Percentiles rank a stretch among this genome's conserved stretches.
Conservation (phyloP, 345 rosid genomes). For the Pugionium dolabratum region DNA sequence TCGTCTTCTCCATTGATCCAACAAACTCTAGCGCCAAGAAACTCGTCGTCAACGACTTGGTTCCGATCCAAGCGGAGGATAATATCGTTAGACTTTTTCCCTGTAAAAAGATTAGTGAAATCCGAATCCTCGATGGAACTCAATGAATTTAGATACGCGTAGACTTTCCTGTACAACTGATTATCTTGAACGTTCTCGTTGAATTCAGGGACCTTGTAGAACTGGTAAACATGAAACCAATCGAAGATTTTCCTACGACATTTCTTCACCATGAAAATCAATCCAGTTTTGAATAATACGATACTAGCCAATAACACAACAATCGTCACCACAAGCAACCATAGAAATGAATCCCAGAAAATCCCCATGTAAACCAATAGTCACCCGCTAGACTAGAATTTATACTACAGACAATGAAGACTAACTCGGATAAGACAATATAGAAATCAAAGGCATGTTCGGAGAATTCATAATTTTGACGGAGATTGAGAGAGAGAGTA, state of each 20-base stretch:
- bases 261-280: constrained; percentile 53
- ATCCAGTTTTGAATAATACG: constrained; percentile 58
- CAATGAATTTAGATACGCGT: constrained; percentile 60
- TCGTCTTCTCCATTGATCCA: constrained; percentile 60
- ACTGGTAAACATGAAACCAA: constrained; percentile 62
- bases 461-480: constrained; percentile 30
- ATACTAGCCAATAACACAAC: constrained; percentile 42
- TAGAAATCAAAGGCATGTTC: constrained; percentile 23
- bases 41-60: constrained; percentile 66
- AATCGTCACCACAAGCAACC: constrained; percentile 10
- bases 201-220: constrained; percentile 74
- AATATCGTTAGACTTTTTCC: constrained; percentile 60
- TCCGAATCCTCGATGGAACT: constrained; percentile 73
- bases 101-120: constrained; percentile 79
- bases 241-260: constrained; percentile 53
- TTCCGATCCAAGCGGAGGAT: constrained; percentile 63
- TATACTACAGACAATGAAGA: constrained; percentile 2
- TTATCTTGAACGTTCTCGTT: constrained; percentile 61
- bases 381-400: neutral
- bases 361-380: constrained; percentile 38
- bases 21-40: constrained; percentile 72
- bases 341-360: constrained; percentile 35
- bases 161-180: constrained; percentile 53
- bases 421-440: neutral
- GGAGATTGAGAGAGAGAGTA: neutral